phyloP scores from a whole-genome alignment of 441 rosid genomes.

The Adansonia grandidieri region DNA sequence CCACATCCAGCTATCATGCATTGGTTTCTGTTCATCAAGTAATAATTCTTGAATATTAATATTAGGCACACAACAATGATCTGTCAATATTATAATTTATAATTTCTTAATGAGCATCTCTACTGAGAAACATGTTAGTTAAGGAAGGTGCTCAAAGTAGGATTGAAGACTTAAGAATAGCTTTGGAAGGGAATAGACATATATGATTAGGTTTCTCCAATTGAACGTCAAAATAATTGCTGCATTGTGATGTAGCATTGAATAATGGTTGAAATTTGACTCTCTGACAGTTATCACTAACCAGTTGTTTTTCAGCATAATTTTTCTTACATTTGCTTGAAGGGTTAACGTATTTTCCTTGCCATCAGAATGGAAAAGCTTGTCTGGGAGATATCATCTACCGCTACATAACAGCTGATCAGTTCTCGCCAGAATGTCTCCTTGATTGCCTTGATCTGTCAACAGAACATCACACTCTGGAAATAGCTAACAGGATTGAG shows the following conservation, averaged over 20 bases:
- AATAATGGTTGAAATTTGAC: neutral
- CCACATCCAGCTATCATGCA: neutral
- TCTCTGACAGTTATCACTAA: neutral
- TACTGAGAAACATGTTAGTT: neutral
- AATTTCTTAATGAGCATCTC: neutral
- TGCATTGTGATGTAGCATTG: neutral
- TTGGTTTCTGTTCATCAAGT: neutral
- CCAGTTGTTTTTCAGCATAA: neutral
- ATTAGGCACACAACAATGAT: no score
- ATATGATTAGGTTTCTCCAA: neutral
- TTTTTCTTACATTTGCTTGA: neutral
- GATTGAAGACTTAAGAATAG: slow-evolving; percentile 17
- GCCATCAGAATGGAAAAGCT: slow-evolving; percentile 74
- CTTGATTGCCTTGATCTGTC: slow-evolving; percentile 92
- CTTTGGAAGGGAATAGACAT: slow-evolving; percentile 15
- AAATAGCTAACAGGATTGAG: slow-evolving; percentile 79
- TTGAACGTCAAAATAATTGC: neutral
- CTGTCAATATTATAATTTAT: neutral
- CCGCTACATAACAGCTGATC: slow-evolving; percentile 78
- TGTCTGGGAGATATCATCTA: slow-evolving; percentile 89
- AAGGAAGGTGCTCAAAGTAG: neutral
- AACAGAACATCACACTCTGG: slow-evolving; percentile 87
- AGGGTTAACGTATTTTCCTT: no score
- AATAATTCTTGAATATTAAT: neutral
- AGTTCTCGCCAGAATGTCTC: slow-evolving; percentile 87